phyloP scores from a whole-genome alignment of 2,329 filamentous ascomycete species.

The Fusarium sp. region DNA sequence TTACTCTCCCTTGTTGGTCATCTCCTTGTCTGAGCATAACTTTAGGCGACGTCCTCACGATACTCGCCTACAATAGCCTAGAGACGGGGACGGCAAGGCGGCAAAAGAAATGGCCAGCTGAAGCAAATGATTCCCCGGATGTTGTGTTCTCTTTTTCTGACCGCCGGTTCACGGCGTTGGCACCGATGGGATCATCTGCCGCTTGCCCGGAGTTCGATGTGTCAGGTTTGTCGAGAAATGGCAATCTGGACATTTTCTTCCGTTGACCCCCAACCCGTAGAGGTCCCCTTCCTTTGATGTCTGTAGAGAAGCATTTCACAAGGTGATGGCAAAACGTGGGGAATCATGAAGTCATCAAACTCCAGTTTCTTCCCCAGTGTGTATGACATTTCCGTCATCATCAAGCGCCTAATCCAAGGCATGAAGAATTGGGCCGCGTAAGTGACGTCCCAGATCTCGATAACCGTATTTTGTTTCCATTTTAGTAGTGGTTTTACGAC shows the following conservation, averaged over 20 bases:
- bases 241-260: conserved; percentile 15
- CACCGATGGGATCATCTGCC: conserved; percentile 6
- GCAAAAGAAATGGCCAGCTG: conserved; percentile 9
- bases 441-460: conserved; percentile 46
- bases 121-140: conserved; percentile 12
- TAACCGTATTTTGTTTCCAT: conserved; percentile 28
- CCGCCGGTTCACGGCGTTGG: conserved; percentile 28
- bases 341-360: conserved; percentile 47
- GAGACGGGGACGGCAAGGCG: conserved; percentile 11
- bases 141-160: conserved; percentile 26
- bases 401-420: conserved; percentile 23
- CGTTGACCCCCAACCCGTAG: conserved; percentile 25
- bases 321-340: conserved; percentile 35
- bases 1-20: conserved; percentile 10
- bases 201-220: conserved; percentile 16
- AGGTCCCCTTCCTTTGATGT: neutral
- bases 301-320: neutral
- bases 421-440: conserved; percentile 13
- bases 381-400: conserved; percentile 16
- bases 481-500: conserved; percentile 7
- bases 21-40: conserved; percentile 15
- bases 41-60: conserved; percentile 20
- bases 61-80: conserved; percentile 8
- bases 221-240: conserved; percentile 22
- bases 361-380: conserved; percentile 43